These are phyloP conservation scores for Russula ochroleuca DNA, from an alignment of 768 basidiomycete genomes.

Conservation along the genomic window DNA sequence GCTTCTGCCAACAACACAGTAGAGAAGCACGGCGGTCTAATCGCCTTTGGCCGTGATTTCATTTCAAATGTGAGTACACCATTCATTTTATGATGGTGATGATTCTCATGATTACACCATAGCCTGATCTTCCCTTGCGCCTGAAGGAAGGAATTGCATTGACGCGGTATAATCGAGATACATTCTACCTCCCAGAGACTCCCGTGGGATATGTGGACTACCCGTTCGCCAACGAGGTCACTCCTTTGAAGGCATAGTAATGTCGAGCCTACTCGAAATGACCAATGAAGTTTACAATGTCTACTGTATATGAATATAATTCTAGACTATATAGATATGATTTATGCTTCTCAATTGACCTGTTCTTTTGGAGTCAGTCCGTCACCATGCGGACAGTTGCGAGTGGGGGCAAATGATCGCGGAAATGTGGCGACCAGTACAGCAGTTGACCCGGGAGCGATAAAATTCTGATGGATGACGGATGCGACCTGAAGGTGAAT, in stretches of 20 bases:
- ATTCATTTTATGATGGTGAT: not conserved
- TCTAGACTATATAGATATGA: too few relatives aligned
- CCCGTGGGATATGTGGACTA: conserved; percentile 20
- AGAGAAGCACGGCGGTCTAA: conserved; percentile 13
- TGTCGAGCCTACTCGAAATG: not conserved
- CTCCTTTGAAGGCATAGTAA: not conserved
- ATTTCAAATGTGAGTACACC: conserved; percentile 14
- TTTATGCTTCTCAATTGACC: not conserved
- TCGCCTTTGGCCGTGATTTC: conserved; percentile 20
- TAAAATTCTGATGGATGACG: not conserved
- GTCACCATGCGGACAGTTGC: not conserved
- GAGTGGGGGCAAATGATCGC: not conserved
- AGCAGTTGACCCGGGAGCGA: not conserved
- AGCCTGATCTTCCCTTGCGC: conserved; percentile 26
- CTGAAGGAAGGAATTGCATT: conserved; percentile 6
- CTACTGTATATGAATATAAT: too few relatives aligned
- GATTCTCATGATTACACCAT: not conserved
- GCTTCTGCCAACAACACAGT: conserved; percentile 2
- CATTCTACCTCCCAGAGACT: conserved; percentile 13
- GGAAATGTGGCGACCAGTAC: not conserved
- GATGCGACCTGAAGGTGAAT: too few relatives aligned
- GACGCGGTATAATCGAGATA: conserved; percentile 9
- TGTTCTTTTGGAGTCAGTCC: not conserved
- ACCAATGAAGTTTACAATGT: too few relatives aligned
- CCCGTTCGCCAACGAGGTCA: conserved; percentile 7